Base-by-base conservation (phyloP, 2,329 filamentous ascomycete genomes). In the Phyllosticta capitalensis region DNA sequence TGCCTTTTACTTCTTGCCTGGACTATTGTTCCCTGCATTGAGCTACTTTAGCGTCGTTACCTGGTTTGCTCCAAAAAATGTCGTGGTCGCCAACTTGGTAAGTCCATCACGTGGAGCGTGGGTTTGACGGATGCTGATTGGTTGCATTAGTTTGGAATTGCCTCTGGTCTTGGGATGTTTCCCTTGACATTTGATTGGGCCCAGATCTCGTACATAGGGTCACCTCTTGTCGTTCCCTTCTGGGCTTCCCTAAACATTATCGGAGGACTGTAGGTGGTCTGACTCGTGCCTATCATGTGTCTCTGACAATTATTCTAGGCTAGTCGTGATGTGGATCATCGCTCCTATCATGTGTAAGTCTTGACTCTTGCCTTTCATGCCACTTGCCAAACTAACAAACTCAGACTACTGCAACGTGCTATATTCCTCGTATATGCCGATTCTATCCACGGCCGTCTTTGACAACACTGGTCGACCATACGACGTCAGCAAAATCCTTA, bases 161-260 rank as follows among this genome's bases (percentile, higher is more conserved):
- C 85, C n/a, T 92, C 90, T 1, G 90, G 90, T 2, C 80, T 95
- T 14, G 90, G 90, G 0, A 75, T 95, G 33, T 90, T 95, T 63
- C 90, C 90, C 0, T 70, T 95, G 66, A 95, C 90, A 0, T 95
- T 95, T 67, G 90, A 95, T 75, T 95, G 90, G 90, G 88, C 89
- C 0, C 90, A 95, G 69, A 86, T 95, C 63, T 90, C 90, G 0
- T 84, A 92, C 68, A 94, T 95, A 65, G 90, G 90, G 17, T 94
- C 89, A 3, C 90, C 88, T 0, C 77, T 95, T 6, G 79, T 94
- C 17, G 90, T 90, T 0, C 90, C 90, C 0, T 94, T 92, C 72
- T 91, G 90, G 89, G 87, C 89, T 49, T 87, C 89, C 9, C 83
- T 92, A 74, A 94, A 94, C 67, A 89, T 94, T 45, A 83, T 94